Conservation (phyloP, 305 asterid genomes). For the Fraxinus nigra region DNA sequence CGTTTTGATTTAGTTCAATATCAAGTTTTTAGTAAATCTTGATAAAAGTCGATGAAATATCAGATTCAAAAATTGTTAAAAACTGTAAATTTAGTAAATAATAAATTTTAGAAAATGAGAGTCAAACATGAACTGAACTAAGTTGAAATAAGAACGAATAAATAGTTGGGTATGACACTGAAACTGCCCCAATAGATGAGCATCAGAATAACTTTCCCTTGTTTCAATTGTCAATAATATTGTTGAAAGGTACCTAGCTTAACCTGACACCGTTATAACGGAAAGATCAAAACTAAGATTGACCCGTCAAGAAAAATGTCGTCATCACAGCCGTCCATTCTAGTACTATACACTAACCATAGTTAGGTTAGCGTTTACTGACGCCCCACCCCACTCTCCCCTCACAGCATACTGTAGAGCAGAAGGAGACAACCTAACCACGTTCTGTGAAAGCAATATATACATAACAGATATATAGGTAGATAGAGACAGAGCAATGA, state of each 20-base stretch:
- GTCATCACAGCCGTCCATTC: conserved; percentile 8
- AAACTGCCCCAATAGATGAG: background rate
- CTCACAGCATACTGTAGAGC: conserved; percentile 32
- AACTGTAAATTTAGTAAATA: no score
- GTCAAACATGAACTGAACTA: no score
- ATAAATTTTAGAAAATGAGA: no score
- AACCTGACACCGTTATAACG: background rate
- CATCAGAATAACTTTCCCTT: background rate
- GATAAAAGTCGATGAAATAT: no score
- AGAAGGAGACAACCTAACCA: conserved; percentile 61
- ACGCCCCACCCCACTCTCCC: background rate
- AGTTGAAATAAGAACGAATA: no score
- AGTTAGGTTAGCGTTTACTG: conserved; percentile 24
- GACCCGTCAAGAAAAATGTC: conserved; percentile 3
- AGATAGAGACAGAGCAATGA: background rate
- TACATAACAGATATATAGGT: background rate
- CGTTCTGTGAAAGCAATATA: conserved; percentile 41
- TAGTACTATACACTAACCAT: conserved; percentile 24
- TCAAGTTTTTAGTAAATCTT: no score
- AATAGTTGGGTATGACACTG: background rate
- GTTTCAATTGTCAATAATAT: background rate
- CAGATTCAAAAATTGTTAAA: no score
- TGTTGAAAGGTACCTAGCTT: background rate
- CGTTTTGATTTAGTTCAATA: no score
- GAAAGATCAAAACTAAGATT: background rate